phyloP scores from a whole-genome alignment of 257 asterid genomes.

The Cinchona pubescens region DNA sequence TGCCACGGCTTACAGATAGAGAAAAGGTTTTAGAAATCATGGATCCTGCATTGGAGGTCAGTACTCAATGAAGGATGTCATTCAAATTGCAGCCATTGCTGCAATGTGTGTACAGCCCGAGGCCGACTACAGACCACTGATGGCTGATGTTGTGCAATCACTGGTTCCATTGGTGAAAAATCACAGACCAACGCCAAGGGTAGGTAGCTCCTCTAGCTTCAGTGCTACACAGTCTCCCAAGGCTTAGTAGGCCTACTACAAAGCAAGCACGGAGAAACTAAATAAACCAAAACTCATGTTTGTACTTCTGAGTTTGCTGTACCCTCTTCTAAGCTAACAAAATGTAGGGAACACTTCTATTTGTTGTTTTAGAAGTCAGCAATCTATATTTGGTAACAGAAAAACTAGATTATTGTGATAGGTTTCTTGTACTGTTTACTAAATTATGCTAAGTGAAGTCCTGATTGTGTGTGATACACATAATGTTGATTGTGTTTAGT shows the following conservation, averaged over 20 bases:
- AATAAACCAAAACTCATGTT: neutral
- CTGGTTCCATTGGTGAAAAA: constrained; percentile 75
- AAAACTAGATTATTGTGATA: neutral
- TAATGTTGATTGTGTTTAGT: no score
- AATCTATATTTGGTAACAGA: neutral
- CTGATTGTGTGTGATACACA: no score
- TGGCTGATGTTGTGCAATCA: constrained; percentile 91
- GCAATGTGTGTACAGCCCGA: constrained; percentile 92
- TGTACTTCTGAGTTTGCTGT: neutral
- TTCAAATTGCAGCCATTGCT: constrained; percentile 90
- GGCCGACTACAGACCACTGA: constrained; percentile 88
- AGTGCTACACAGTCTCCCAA: constrained; percentile 48
- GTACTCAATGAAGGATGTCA: constrained; percentile 75
- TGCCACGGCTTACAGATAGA: constrained; percentile 76
- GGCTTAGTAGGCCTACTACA: constrained; percentile 18
- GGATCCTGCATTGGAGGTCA: constrained; percentile 86
- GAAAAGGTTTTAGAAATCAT: constrained; percentile 74
- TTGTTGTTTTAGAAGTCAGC: neutral
- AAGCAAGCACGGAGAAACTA: neutral
- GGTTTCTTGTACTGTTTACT: neutral
- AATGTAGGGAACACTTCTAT: neutral
- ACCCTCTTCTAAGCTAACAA: neutral
- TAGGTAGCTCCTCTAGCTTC: constrained; percentile 36
- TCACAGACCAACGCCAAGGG: constrained; percentile 37
- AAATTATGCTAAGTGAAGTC: neutral